Conservation (phyloP, 345 rosid species). For the Eucalyptus pumila region DNA sequence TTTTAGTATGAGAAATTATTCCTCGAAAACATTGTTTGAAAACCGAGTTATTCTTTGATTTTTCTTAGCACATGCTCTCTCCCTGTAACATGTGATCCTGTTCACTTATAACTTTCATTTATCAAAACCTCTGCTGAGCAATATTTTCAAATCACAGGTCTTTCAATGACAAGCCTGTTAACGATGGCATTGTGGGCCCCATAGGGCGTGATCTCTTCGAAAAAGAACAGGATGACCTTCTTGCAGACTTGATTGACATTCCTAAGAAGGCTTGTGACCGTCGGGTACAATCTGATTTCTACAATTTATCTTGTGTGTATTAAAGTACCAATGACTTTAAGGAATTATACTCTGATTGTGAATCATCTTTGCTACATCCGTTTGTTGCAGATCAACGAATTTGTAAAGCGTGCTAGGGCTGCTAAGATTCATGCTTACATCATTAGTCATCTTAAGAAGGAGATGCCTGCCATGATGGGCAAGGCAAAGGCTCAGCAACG, state of each 20-base stretch:
- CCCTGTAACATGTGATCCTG: background rate
- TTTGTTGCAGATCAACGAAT: constrained; percentile 66
- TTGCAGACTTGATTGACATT: constrained; percentile 55
- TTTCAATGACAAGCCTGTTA: constrained; percentile 72
- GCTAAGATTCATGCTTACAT: constrained; percentile 90
- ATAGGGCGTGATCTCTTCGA: constrained; percentile 72
- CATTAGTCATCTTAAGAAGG: constrained; percentile 86
- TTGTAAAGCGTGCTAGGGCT: constrained; percentile 90
- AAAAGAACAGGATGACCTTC: constrained; percentile 86
- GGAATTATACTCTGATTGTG: background rate
- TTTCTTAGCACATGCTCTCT: background rate
- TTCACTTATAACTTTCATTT: background rate
- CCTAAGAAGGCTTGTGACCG: constrained; percentile 96
- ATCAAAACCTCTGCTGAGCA: background rate
- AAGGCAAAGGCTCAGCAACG: constrained; percentile 83
- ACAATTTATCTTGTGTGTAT: background rate
- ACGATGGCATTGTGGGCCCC: constrained; percentile 49
- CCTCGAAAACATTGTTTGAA: background rate
- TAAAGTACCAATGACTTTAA: background rate
- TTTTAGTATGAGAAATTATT: background rate
- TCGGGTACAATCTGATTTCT: constrained; percentile 17
- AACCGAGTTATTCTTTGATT: background rate
- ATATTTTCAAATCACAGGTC: constrained; percentile 26
- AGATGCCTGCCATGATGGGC: constrained; percentile 97
- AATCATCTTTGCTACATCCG: background rate